Evolutionary conservation across 1,284 basidiomycete species (phyloP).

Genomic region (Ceratobasidium papillatum): DNA sequence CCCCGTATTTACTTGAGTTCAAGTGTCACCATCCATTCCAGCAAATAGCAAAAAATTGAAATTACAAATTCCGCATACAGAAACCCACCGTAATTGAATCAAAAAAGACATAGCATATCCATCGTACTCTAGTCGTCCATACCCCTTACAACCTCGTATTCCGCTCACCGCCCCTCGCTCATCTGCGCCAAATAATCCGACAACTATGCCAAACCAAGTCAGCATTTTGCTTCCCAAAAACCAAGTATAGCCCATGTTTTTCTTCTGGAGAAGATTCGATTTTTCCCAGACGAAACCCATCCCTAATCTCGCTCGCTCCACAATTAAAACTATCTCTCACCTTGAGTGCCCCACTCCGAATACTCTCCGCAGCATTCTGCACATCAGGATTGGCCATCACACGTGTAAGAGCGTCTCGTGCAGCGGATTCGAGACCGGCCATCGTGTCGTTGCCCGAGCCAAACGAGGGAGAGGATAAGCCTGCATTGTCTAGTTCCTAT

Average conservation of each 20-base stretch:
- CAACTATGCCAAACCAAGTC: slow-evolving; percentile 56
- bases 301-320: background rate
- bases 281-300: background rate
- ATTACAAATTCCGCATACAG: background rate
- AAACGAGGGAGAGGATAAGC: slow-evolving; percentile 44
- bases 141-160: background rate
- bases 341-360: slow-evolving; percentile 86
- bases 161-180: slow-evolving; percentile 46
- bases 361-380: slow-evolving; percentile 84
- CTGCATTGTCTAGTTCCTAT: slow-evolving; percentile 54
- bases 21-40: slow-evolving; percentile 24
- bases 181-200: slow-evolving; percentile 82
- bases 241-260: no score
- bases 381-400: slow-evolving; percentile 91
- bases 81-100: background rate
- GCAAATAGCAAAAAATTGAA: slow-evolving; percentile 16
- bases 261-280: no score
- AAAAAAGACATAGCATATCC: background rate
- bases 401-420: slow-evolving; percentile 79
- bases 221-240: background rate
- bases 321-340: slow-evolving; percentile 56
- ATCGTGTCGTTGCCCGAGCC: slow-evolving; percentile 68
- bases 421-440: slow-evolving; percentile 71
- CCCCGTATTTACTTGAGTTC: no score
- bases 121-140: background rate